phyloP scores from a whole-genome alignment of 1,284 basidiomycete species.

The Malassezia furfur region DNA sequence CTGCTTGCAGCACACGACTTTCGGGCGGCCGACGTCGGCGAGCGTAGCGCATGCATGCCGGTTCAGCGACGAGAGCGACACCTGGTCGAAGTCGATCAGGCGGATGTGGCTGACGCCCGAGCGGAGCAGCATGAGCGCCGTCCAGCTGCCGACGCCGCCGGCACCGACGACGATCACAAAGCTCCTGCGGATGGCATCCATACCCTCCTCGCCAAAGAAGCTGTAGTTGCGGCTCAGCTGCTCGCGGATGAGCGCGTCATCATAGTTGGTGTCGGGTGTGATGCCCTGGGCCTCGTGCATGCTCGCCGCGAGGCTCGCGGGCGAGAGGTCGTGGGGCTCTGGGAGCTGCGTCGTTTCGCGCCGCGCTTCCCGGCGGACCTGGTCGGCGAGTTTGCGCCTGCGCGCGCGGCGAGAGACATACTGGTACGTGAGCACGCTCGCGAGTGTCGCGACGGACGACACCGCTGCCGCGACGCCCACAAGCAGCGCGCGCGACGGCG shows the following conservation, averaged over 20 bases:
- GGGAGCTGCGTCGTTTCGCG: not conserved
- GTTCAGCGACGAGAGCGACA: conserved; percentile 54
- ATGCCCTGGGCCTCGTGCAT: not conserved
- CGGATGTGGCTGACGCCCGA: conserved; percentile 39
- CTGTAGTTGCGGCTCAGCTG: conserved; percentile 87
- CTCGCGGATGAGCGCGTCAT: conserved; percentile 49
- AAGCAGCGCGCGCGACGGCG: conserved; percentile 14
- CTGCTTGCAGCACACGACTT: conserved; percentile 72
- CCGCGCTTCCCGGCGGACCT: not conserved
- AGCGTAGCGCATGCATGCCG: conserved; percentile 79
- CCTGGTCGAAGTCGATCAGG: conserved; percentile 47
- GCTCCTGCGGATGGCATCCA: conserved; percentile 66
- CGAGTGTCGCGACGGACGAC: conserved; percentile 32
- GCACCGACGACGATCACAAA: conserved; percentile 84
- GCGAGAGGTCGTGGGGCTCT: not conserved
- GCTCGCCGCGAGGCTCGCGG: not conserved
- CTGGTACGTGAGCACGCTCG: conserved; percentile 29
- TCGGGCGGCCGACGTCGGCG: conserved; percentile 84
- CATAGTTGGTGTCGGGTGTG: conserved; percentile 19
- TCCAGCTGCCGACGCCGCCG: conserved; percentile 92
- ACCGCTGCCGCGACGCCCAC: conserved; percentile 30
- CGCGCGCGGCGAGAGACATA: conserved; percentile 22
- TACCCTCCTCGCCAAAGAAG: conserved; percentile 83
- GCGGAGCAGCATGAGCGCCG: conserved; percentile 67
- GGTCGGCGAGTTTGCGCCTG: conserved; percentile 18